Percentiles rank a stretch among this genome's conserved stretches.
phyloP scores from a whole-genome alignment of 2,329 filamentous ascomycete species.

The Stachybotrys chlorohalonatus region DNA sequence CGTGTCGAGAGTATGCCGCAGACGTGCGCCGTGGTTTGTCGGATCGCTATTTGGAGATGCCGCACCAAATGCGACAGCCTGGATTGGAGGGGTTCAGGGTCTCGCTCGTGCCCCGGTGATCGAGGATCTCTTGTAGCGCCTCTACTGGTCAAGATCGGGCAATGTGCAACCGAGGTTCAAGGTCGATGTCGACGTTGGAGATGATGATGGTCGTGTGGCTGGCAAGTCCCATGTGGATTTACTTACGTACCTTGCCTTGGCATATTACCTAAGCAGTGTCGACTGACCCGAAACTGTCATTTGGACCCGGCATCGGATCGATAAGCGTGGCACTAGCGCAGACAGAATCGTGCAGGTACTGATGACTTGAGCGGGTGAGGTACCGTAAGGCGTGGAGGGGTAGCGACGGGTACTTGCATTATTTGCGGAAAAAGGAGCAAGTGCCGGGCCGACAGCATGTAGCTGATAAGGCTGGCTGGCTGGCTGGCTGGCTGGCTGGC shows the following conservation, averaged over 20 bases:
- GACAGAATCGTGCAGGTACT: not conserved
- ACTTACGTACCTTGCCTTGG: no score
- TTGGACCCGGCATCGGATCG: not conserved
- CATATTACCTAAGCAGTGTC: no score
- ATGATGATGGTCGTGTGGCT: no score
- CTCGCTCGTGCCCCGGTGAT: not conserved
- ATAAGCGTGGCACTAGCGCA: not conserved
- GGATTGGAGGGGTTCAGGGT: not conserved
- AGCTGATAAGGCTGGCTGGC: not conserved
- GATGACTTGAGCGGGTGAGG: not conserved
- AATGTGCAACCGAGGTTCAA: no score
- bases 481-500: not conserved
- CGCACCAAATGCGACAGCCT: no score
- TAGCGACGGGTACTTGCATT: no score
- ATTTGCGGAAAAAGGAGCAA: not conserved
- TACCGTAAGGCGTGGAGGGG: not conserved
- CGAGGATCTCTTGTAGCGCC: no score
- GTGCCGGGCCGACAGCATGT: not conserved
- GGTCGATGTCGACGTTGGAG: no score
- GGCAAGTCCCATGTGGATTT: no score
- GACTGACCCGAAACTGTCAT: not conserved
- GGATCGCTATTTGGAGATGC: not conserved
- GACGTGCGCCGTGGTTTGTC: not conserved
- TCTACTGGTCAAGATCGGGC: no score
- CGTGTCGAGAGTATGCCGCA: constrained; percentile 1